Evolutionary conservation across 495 filamentous ascomycete genomes (phyloP).

Genomic region (Aspergillus affinis): DNA sequence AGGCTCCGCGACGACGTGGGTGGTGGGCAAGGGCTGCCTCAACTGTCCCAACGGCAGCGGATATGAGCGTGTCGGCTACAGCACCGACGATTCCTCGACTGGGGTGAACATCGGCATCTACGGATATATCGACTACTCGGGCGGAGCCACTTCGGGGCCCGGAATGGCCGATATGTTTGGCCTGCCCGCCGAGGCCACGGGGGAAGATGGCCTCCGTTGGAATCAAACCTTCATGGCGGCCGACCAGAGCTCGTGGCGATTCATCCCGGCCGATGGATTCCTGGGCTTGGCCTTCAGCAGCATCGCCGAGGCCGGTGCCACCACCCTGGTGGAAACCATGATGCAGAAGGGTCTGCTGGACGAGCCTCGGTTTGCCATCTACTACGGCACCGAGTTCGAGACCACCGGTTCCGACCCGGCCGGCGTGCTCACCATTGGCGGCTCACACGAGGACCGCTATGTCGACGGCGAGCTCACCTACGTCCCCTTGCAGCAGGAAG

Average conservation of each 20-base stretch:
- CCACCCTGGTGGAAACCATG: not conserved
- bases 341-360: not conserved
- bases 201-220: not conserved
- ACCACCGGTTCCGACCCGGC: not conserved
- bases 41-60: not conserved
- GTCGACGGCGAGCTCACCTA: not conserved
- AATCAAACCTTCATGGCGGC: not conserved
- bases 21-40: not conserved
- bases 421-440: conserved; percentile 1
- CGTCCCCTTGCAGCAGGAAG: not conserved
- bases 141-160: not conserved
- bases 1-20: not conserved
- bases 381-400: not conserved
- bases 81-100: not conserved
- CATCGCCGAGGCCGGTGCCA: not conserved
- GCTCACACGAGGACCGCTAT: not conserved
- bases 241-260: not conserved
- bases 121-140: conserved; percentile 2
- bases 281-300: not conserved
- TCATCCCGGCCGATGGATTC: conserved; percentile 5
- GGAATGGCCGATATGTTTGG: not conserved
- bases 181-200: not conserved
- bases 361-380: conserved; percentile 1
- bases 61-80: not conserved
- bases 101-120: not conserved